Conservation (phyloP, 495 filamentous ascomycete genomes). For the Podospora pseudopauciseta region DNA sequence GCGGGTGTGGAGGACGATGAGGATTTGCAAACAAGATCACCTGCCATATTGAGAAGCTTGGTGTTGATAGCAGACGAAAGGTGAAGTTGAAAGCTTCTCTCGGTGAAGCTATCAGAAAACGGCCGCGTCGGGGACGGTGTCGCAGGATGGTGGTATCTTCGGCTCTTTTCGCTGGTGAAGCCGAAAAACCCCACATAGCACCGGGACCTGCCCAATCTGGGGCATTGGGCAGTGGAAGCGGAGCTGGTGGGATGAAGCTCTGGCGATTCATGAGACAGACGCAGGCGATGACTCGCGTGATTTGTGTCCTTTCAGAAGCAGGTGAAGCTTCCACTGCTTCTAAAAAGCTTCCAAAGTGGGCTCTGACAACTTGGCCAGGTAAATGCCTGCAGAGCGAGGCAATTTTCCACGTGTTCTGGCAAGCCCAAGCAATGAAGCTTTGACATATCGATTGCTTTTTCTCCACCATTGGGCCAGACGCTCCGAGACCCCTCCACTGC, state of each 20-base stretch:
- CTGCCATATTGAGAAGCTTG: neutral
- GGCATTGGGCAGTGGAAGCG: neutral
- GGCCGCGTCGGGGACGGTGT: neutral
- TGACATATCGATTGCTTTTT: neutral
- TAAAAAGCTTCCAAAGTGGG: conserved; percentile 8
- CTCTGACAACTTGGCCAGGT: neutral
- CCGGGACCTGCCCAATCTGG: neutral
- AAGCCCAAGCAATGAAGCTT: neutral
- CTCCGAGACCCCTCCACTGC: neutral
- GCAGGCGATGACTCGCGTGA: conserved; percentile 4
- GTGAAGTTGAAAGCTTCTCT: neutral
- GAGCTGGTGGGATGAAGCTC: neutral
- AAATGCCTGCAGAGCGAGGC: conserved; percentile 1
- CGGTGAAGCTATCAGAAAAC: neutral
- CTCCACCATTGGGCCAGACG: neutral
- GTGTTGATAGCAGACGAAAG: neutral
- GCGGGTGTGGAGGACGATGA: neutral
- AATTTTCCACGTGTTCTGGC: conserved; percentile 1
- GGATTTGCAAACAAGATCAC: neutral
- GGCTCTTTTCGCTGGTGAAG: neutral
- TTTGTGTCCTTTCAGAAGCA: neutral
- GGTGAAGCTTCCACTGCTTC: neutral
- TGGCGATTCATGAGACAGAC: neutral
- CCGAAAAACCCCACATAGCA: neutral
- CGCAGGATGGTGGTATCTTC: neutral